Percentiles rank a stretch among this genome's conserved stretches.
Evolutionary conservation across 1,139 yeast species (phyloP).

Genomic region (Pichia sp.): DNA sequence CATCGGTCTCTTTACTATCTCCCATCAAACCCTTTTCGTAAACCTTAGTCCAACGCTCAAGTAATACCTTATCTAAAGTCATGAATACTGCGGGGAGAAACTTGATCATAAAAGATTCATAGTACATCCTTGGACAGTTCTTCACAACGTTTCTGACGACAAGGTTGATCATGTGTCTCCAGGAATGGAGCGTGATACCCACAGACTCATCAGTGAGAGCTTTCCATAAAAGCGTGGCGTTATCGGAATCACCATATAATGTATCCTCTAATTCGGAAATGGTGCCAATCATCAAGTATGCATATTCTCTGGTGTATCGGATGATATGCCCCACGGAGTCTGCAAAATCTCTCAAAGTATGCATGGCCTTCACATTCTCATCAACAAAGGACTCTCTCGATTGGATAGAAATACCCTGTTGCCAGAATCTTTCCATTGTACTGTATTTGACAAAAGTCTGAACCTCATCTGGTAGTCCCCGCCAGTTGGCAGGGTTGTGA

Average conservation of each 20-base stretch:
- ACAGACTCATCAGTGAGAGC: constrained; percentile 80
- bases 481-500: constrained; percentile 91
- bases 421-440: constrained; percentile 95
- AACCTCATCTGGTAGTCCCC: constrained; percentile 76
- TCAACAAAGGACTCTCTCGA: constrained; percentile 92
- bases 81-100: constrained; percentile 69
- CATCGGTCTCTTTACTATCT: constrained; percentile 68
- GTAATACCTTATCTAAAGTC: constrained; percentile 65
- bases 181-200: constrained; percentile 89
- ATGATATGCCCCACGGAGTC: constrained; percentile 97
- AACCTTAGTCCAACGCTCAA: constrained; percentile 68
- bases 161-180: constrained; percentile 94
- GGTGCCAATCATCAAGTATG: constrained; percentile 83
- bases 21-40: constrained; percentile 64
- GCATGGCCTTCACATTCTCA: constrained; percentile 90
- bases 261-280: constrained; percentile 88
- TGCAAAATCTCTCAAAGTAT: constrained; percentile 90
- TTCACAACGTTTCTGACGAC: constrained; percentile 82
- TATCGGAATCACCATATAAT: constrained; percentile 76
- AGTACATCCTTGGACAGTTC: constrained; percentile 72
- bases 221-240: constrained; percentile 71
- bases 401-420: constrained; percentile 92
- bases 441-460: constrained; percentile 85
- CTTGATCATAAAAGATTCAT: constrained; percentile 64
- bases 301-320: constrained; percentile 93